Base-by-base conservation (phyloP, 306 rosid species). In the Fagus crenata region DNA sequence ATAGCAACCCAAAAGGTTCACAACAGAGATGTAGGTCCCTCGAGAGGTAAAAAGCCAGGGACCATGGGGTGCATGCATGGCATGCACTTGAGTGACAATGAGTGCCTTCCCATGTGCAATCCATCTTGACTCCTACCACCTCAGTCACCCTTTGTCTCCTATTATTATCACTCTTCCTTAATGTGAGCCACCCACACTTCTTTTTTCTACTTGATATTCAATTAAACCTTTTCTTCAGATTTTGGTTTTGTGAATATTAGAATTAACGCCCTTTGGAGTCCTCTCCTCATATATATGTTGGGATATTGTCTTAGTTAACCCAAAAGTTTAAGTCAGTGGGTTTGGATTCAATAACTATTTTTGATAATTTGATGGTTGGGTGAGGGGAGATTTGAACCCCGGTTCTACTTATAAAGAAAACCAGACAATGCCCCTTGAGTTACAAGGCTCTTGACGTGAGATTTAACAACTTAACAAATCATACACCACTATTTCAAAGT, bases 31-130 rank as follows among this genome's bases (percentile, higher is more conserved):
- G 83, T 75, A 84, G 84, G 87, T 69, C 71, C 85, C 72, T 17
- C 32, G 55, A 75, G 76, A 65, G 73, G 65, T 69, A 43, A 84
- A 79, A 79, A 86, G 83, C 18, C 17, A 53, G 39, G 76, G 81
- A 85, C 80, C 70, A 40, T 53, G 28, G 75, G 74, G 65, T 81
- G 81, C 74, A 78, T 80, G 84, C 81, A 81, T 49, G 86, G 81
- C 49, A 63, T 31, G 75, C 74, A 75, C 81, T 82, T 77, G 88
- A 91, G 86, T 77, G 59, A 68, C 64, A 74, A 88, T 88, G 85
- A 90, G 86, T 87, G 78, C 77, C 32, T 81, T 76, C 73, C 89
- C 96, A 90, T 87, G 92, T 90, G 92, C 90, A 63, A 28, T 64
- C 31, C 31, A 31, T 15, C 67, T 9, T 49, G 0, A 53, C 31